Conservation (phyloP, 169 alveolate genomes). For the Pseudocohnilembus persalinus region DNA sequence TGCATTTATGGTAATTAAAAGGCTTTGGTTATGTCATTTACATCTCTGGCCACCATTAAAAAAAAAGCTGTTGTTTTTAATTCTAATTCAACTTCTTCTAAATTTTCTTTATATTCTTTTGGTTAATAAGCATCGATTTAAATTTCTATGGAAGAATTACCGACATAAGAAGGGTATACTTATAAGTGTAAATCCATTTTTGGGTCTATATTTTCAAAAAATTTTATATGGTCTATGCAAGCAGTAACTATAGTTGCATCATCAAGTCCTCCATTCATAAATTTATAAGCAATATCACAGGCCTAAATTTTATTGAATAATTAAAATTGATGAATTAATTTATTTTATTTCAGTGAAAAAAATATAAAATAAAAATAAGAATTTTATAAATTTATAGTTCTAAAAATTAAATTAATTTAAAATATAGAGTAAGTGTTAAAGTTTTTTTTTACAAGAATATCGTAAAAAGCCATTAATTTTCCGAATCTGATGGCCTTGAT, state of each 20-base stretch:
- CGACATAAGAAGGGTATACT: neutral
- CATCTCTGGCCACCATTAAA: neutral
- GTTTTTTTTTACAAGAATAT: too few relatives aligned
- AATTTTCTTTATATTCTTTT: neutral
- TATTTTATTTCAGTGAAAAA: too few relatives aligned
- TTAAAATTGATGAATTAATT: too few relatives aligned
- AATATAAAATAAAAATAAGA: too few relatives aligned
- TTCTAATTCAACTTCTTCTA: neutral
- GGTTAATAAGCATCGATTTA: neutral
- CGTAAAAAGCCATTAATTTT: too few relatives aligned
- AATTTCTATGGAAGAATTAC: neutral
- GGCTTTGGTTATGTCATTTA: neutral
- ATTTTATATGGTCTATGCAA: neutral
- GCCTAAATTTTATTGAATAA: too few relatives aligned
- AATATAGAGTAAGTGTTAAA: too few relatives aligned
- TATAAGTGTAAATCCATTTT: neutral
- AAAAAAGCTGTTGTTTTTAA: neutral
- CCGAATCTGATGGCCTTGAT: too few relatives aligned
- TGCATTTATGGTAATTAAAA: neutral
- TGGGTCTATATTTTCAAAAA: neutral
- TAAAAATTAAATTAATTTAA: too few relatives aligned
- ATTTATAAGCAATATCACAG: neutral
- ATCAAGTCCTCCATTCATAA: neutral
- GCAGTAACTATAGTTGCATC: neutral
- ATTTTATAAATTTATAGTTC: too few relatives aligned